Evolutionary conservation across 345 rosid genomes (phyloP).

Genomic region (Pelargonium nanum): DNA sequence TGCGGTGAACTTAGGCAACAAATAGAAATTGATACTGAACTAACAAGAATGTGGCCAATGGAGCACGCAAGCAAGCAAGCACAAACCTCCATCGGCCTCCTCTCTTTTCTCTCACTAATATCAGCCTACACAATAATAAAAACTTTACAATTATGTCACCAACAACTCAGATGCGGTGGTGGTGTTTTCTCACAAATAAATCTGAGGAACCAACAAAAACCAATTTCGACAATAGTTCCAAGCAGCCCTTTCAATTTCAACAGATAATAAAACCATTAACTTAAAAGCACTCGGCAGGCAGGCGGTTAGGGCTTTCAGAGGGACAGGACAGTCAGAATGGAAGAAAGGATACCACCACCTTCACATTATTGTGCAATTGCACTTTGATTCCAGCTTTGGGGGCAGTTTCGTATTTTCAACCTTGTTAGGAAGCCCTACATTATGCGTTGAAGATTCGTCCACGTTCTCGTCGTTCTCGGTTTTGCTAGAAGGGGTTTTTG

Average conservation of each 20-base stretch:
- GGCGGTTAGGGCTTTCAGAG: too few relatives aligned
- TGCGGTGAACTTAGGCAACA: not conserved
- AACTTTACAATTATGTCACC: slow-evolving; percentile 51
- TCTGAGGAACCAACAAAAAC: slow-evolving; percentile 22
- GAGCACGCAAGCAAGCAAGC: slow-evolving; percentile 15
- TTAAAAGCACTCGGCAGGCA: slow-evolving; percentile 7
- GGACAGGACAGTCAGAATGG: slow-evolving; percentile 9
- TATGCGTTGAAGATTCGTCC: slow-evolving; percentile 41
- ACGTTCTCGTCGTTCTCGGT: slow-evolving; percentile 83
- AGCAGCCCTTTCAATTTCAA: slow-evolving; percentile 31
- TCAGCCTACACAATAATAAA: slow-evolving; percentile 20
- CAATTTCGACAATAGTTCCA: slow-evolving; percentile 25
- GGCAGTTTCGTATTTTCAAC: slow-evolving; percentile 49
- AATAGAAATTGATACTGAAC: slow-evolving; percentile 5
- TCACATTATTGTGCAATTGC: slow-evolving; percentile 99
- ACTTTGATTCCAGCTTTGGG: slow-evolving; percentile 84
- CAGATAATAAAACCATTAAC: not conserved
- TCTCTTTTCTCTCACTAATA: slow-evolving; percentile 26
- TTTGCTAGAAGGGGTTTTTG: slow-evolving; percentile 23
- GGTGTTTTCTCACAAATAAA: slow-evolving; percentile 21
- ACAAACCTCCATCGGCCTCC: slow-evolving; percentile 9
- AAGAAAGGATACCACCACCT: not conserved
- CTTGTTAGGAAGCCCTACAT: slow-evolving; percentile 54
- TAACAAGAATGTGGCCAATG: slow-evolving; percentile 17
- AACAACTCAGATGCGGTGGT: slow-evolving; percentile 21